Evolutionary conservation across 306 rosid genomes (phyloP).

Genomic region (Quercus cerris): DNA sequence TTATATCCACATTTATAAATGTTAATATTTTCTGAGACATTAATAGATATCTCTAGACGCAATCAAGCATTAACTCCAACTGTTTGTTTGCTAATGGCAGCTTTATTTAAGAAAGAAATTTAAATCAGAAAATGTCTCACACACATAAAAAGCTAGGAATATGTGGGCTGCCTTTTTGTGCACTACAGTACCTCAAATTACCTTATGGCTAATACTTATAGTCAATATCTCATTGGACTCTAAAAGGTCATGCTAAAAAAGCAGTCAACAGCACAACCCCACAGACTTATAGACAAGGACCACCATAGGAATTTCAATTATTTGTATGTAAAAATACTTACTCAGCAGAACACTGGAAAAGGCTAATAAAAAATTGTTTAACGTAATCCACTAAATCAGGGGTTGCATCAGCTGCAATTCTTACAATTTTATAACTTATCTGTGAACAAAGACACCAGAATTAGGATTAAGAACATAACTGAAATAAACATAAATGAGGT

Average conservation of each 20-base stretch:
- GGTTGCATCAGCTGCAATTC: constrained; percentile 75
- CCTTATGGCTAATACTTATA: no score
- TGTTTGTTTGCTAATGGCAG: not conserved
- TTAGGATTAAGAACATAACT: constrained; percentile 24
- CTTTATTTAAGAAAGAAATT: not conserved
- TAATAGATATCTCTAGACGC: no score
- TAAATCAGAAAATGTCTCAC: not conserved
- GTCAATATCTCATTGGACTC: no score
- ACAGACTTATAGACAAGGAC: not conserved
- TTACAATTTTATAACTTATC: constrained; percentile 53
- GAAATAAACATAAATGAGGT: constrained; percentile 19
- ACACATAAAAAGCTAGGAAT: not conserved
- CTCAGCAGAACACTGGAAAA: constrained; percentile 78
- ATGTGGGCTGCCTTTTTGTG: not conserved
- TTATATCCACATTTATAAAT: no score
- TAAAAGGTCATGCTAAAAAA: not conserved
- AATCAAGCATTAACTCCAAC: not conserved
- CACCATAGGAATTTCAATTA: not conserved
- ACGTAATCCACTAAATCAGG: constrained; percentile 56
- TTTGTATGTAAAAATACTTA: constrained; percentile 35
- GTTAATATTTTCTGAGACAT: not conserved
- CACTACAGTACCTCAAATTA: no score
- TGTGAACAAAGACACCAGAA: constrained; percentile 32
- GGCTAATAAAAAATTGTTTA: constrained; percentile 53
- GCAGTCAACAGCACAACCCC: not conserved